Evolutionary conservation across 1,284 basidiomycete species (phyloP), one percentile per base, ranked within the genome.

Genomic region (Naganishia albida): DNA sequence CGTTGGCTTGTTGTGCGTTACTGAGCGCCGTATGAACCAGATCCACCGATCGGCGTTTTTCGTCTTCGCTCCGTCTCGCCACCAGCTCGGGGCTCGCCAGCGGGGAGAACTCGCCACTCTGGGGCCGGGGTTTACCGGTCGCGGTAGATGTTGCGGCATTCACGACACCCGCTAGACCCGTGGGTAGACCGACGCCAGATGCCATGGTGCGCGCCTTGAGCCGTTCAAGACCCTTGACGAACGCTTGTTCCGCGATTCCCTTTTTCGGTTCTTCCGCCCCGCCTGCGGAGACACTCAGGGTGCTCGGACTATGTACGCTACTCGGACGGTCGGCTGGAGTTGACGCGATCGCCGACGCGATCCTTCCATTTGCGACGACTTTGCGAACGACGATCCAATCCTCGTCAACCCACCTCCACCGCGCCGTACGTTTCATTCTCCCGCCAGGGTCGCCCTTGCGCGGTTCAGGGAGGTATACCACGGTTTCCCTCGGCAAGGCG

Each of bases 401-500:
- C 34, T 85, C 83, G 74, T 94, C 91, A 64, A 90, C 86, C 91
- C 91, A 94, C 30, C 81, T 80, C 92, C 92, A 94, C 8, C 80
- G 84, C 30, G 90, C 90, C 15, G 85, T 87, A 50, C 89, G 85
- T 75, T 86, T 87, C 60, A 88, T 80, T 60, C 73, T 73, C 8
- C 70, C 73, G 16, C 68, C 64, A 1, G 76, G 76, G 53, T 78
- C 77, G 0, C 65, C 49, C 43, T 70, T 69, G 2, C 75, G 77
- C 10, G 75, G 74, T 15, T 72, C 68, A 1, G 77, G 77, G 0
- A 78, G 65, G 48, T 75, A 66, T 42, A 68, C 57, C 3, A 52
- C 44, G 10, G 59, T 65, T 7, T 68, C 65, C 42, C 81, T 51
- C 78, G 81, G 49, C 75, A 75, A 55, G 65, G 57, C 46, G 59